Conservation (phyloP, 192 early-diverging fungal genomes). For the Backusella mclennaniae region DNA sequence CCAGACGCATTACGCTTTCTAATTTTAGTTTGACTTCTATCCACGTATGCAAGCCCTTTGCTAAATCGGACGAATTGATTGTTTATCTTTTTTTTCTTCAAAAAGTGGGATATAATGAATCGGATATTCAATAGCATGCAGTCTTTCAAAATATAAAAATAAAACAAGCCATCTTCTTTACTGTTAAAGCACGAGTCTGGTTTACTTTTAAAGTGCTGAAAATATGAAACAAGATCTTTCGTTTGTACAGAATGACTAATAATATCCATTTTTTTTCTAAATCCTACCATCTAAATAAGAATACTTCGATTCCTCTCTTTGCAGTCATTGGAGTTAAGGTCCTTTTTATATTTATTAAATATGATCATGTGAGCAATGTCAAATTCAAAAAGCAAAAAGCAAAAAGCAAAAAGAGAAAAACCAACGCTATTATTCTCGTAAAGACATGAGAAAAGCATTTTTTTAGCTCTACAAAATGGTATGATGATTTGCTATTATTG, state of each 20-base stretch:
- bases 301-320: background rate
- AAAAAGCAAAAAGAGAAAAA: too few relatives aligned
- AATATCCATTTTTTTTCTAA: background rate
- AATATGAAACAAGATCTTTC: background rate
- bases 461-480: background rate
- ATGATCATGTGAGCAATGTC: background rate
- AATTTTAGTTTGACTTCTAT: background rate
- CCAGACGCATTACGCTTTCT: too few relatives aligned
- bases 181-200: background rate
- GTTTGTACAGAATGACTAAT: background rate
- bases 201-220: background rate
- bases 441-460: too few relatives aligned
- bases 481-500: background rate
- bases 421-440: too few relatives aligned
- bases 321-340: background rate
- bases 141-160: background rate
- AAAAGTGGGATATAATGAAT: background rate
- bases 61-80: background rate
- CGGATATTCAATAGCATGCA: background rate
- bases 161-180: background rate
- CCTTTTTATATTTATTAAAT: background rate
- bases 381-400: too few relatives aligned
- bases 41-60: background rate
- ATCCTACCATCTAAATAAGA: background rate
- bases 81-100: too few relatives aligned